Base-by-base conservation (phyloP, 2,329 filamentous ascomycete species). In the Colletotrichum tabaci region DNA sequence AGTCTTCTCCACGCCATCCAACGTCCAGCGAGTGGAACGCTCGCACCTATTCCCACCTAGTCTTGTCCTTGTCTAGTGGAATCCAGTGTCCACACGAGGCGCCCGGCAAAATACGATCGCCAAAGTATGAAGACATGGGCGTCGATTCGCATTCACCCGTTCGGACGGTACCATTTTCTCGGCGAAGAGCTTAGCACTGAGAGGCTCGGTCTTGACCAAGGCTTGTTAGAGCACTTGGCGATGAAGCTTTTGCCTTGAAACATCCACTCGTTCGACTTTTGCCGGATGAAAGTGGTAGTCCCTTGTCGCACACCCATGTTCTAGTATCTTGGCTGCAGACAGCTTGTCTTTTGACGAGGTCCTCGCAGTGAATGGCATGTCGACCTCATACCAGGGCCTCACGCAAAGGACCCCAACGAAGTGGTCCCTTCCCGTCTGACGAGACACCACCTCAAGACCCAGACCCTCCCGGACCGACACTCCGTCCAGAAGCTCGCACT, bases 161-260 rank as follows among this genome's bases (percentile, higher is more conserved):
- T 64, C 58, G 58, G 66, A 63, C 50, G 65, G 52, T 58, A 38
- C 65, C 65, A 49, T 18, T 15, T n/a, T 58, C 40, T 71, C 47
- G 68, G 65, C 40, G 13, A 60, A 63, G 21, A 49, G 46, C 44
- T 61, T 61, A 56, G 44, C 30, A 50, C 44, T 49, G 26, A 44
- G 46, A 62, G 56, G 40, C n/a, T 23, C 30, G 26, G 35, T 49
- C 47, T 58, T 67, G 63, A 61, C 67, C 38, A 55, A 50, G 40
- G 60, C 65, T 57, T 49, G 44, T 49, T 42, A 47, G 49, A 40
- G 56, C 18, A 60, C 65, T 69, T 60, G 53, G 26, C 65, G 26
- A 58, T 23, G 65, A 71, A 68, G 68, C 68, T 68, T 38, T 71
- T 67, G 42, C 64, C 50, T 70, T 67, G 62, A 70, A 70, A 70